Conservation (phyloP, 176 grass and related monocot species). For the Olyra latifolia region DNA sequence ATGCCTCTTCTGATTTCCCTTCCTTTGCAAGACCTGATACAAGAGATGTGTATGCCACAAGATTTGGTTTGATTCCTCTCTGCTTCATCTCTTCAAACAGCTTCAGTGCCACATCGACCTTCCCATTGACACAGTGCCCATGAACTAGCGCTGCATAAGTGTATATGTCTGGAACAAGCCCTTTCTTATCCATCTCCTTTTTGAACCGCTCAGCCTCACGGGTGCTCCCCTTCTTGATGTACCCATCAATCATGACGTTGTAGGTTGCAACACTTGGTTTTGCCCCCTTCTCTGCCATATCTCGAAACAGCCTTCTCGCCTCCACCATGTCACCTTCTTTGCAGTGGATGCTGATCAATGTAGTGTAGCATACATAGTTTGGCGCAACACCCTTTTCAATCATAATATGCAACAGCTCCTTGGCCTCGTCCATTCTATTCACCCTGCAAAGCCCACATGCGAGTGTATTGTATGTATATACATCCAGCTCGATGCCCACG, state of each 20-base stretch:
- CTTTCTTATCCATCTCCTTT: constrained; percentile 93
- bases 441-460: constrained; percentile 64
- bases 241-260: constrained; percentile 87
- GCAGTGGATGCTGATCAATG: constrained; percentile 71
- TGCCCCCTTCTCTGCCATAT: constrained; percentile 57
- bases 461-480: constrained; percentile 70
- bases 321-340: constrained; percentile 90
- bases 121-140: constrained; percentile 70
- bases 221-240: constrained; percentile 71
- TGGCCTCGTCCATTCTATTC: constrained; percentile 61
- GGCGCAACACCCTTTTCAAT: constrained; percentile 52
- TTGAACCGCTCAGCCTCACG: constrained; percentile 75
- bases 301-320: constrained; percentile 70
- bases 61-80: constrained; percentile 50
- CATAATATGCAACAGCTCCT: constrained; percentile 73
- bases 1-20: constrained; percentile 80
- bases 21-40: constrained; percentile 79
- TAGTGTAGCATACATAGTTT: constrained; percentile 66
- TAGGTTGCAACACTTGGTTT: constrained; percentile 59
- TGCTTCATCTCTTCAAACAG: constrained; percentile 79
- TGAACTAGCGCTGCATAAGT: constrained; percentile 80
- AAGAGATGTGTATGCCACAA: constrained; percentile 72
- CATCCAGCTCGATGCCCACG: constrained; percentile 57
- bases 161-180: constrained; percentile 66
- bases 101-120: constrained; percentile 63